Conservation (phyloP, 225 moss, liverwort and hornwort genomes). For the Thuidium tamariscinum region DNA sequence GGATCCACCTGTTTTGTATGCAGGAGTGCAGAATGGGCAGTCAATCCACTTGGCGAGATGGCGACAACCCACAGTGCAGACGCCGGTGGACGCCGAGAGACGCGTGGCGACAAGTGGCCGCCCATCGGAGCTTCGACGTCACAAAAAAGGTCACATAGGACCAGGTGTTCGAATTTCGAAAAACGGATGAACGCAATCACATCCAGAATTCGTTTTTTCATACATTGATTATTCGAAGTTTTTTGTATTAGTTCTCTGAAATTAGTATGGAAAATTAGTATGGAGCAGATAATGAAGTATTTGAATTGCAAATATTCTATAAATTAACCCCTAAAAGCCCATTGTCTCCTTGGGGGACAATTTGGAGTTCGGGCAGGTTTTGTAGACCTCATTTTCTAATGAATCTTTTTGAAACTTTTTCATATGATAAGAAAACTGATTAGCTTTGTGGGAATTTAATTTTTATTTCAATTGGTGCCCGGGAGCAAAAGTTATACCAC, state of each 20-base stretch:
- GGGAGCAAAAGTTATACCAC: no score
- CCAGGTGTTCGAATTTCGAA: neutral
- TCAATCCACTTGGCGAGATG: neutral
- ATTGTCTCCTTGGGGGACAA: no score
- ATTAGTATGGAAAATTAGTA: neutral
- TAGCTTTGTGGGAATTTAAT: no score
- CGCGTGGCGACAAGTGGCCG: neutral
- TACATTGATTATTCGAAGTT: neutral
- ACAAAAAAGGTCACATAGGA: neutral
- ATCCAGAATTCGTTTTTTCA: neutral
- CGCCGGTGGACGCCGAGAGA: neutral
- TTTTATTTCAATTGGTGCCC: no score
- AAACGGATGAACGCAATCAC: neutral
- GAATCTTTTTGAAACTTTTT: no score
- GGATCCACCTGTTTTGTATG: neutral
- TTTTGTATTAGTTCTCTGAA: neutral
- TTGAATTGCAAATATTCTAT: neutral
- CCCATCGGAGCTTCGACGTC: neutral
- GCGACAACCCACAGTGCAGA: neutral
- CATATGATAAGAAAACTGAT: no score
- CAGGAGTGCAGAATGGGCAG: neutral
- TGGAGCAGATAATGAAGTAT: accelerated
- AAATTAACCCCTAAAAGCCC: no score
- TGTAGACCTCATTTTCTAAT: no score
- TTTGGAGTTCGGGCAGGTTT: no score